A percentile compares a stretch with the other conserved stretches of the same genome.
Conservation (phyloP, 192 early-diverging fungal genomes). For the Coemansia javaensis region DNA sequence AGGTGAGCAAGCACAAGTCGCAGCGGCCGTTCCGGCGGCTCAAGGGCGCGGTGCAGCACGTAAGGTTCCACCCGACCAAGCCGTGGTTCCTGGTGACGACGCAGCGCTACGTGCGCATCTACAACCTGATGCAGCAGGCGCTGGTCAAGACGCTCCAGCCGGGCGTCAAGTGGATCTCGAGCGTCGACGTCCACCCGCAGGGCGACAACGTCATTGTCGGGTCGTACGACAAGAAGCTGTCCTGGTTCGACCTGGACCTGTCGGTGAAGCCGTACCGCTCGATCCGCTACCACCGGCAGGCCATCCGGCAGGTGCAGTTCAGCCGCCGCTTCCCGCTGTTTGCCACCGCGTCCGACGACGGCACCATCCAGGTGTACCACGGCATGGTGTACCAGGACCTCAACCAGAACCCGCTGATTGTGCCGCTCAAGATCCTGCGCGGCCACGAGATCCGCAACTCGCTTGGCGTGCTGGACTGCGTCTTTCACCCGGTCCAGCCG, state of each 20-base stretch:
- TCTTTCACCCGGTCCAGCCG: slow-evolving; percentile 96
- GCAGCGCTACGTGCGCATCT: slow-evolving; percentile 88
- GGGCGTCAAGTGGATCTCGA: slow-evolving; percentile 92
- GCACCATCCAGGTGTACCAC: slow-evolving; percentile 92
- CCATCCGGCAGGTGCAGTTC: slow-evolving; percentile 82
- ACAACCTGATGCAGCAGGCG: slow-evolving; percentile 87
- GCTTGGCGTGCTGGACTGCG: slow-evolving; percentile 73
- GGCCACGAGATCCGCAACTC: slow-evolving; percentile 70
- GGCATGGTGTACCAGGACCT: slow-evolving; percentile 97
- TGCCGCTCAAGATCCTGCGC: slow-evolving; percentile 92
- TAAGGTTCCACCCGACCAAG: slow-evolving; percentile 87
- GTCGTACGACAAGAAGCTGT: slow-evolving; percentile 89
- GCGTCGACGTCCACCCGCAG: slow-evolving; percentile 86
- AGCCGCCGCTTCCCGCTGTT: slow-evolving; percentile 90
- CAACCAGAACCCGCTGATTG: slow-evolving; percentile 94
- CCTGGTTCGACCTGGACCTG: slow-evolving; percentile 98
- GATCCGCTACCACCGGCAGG: slow-evolving; percentile 82
- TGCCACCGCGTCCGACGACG: slow-evolving; percentile 89
- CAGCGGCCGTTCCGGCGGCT: slow-evolving; percentile 89
- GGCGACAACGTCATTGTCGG: slow-evolving; percentile 97
- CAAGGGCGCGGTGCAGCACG: slow-evolving; percentile 82
- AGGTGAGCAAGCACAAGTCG: slow-evolving; percentile 79
- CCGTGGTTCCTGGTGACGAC: slow-evolving; percentile 93
- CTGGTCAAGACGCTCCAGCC: slow-evolving; percentile 78
- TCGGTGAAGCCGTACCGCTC: slow-evolving; percentile 89